phyloP scores from a whole-genome alignment of 2,329 filamentous ascomycete genomes.

The Leptosphaerulina australis region DNA sequence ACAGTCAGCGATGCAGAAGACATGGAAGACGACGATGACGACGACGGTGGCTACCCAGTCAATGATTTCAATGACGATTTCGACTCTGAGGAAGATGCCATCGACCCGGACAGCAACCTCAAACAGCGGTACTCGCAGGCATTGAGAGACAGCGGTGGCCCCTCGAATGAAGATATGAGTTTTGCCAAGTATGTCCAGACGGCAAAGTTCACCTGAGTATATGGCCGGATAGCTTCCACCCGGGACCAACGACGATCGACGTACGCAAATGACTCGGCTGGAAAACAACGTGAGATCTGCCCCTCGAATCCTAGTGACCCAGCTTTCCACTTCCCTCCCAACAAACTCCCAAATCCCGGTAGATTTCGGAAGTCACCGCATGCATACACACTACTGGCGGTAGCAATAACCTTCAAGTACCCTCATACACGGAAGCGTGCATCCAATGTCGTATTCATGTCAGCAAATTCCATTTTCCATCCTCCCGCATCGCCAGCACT shows the following conservation, averaged over 20 bases:
- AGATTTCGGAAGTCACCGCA: constrained; percentile 20
- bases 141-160: constrained; percentile 58
- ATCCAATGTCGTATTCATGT: constrained; percentile 11
- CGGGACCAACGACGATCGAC: background rate
- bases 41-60: constrained; percentile 34
- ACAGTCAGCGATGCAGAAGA: constrained; percentile 60
- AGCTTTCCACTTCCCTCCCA: constrained; percentile 3
- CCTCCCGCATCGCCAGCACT: constrained; percentile 3
- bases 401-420: background rate
- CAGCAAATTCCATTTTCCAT: background rate
- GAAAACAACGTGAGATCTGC: background rate
- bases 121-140: constrained; percentile 79
- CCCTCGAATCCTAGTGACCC: background rate
- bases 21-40: constrained; percentile 56
- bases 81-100: constrained; percentile 62
- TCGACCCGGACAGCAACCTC: constrained; percentile 66
- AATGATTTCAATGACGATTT: constrained; percentile 59
- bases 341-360: constrained; percentile 18
- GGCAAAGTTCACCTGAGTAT: constrained; percentile 45
- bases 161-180: constrained; percentile 56
- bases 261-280: background rate
- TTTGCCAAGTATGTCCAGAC: constrained; percentile 57
- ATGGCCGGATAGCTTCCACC: too few relatives aligned
- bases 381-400: background rate
- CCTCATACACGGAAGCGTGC: constrained; percentile 1